Percentiles rank a stretch among this genome's conserved stretches.
Conservation (phyloP, 768 basidiomycete species). For the Lactarius sp. region DNA sequence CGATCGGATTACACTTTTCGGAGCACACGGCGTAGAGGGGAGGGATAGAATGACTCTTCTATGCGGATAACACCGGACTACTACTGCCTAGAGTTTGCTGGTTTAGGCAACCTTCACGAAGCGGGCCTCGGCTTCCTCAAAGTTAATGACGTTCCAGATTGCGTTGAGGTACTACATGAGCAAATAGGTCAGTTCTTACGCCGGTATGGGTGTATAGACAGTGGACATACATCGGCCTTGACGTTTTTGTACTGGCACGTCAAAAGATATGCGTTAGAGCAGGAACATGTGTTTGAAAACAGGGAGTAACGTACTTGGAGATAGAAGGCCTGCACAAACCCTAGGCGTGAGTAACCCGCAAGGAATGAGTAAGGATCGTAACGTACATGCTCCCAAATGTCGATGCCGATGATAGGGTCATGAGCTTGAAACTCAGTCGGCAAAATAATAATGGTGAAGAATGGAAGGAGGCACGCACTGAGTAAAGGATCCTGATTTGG, state of each 20-base stretch:
- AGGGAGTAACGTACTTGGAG: constrained; percentile 8
- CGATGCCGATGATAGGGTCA: constrained; percentile 89
- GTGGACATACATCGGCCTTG: constrained; percentile 77
- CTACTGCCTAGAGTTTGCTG: neutral
- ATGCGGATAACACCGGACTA: neutral
- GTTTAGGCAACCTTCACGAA: constrained; percentile 36
- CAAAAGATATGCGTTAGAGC: neutral
- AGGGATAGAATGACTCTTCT: neutral
- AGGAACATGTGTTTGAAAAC: neutral
- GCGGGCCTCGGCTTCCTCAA: constrained; percentile 79
- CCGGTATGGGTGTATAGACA: neutral
- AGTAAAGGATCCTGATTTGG: constrained; percentile 92
- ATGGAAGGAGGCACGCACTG: constrained; percentile 34
- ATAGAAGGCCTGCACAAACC: constrained; percentile 14
- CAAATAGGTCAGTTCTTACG: constrained; percentile 1
- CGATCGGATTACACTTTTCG: neutral
- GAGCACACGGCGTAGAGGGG: neutral
- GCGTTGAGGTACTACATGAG: constrained; percentile 76
- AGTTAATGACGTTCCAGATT: constrained; percentile 96
- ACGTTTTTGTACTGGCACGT: constrained; percentile 74
- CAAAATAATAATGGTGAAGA: neutral
- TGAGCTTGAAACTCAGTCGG: constrained; percentile 47
- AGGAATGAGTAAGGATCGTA: constrained; percentile 7
- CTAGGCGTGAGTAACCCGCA: constrained; percentile 55
- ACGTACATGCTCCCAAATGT: constrained; percentile 88